phyloP scores from a whole-genome alignment of 225 moss, liverwort and hornwort species.

The Pseudoscleropodium purum region DNA sequence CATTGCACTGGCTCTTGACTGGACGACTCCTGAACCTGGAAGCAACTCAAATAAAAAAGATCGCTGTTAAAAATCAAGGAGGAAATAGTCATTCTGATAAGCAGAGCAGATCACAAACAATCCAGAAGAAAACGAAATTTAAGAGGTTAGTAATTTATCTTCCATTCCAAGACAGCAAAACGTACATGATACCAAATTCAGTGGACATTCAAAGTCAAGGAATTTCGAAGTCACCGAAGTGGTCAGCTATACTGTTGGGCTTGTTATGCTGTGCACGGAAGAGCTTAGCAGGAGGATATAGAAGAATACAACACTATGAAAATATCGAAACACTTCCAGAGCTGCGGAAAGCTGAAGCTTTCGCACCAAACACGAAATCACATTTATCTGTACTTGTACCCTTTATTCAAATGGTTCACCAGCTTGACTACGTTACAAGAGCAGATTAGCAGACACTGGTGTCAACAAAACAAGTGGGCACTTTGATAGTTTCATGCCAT shows the following conservation, averaged over 20 bases:
- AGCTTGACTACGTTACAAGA: constrained; percentile 42
- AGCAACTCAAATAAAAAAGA: constrained; percentile 1
- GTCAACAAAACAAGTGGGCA: constrained; percentile 42
- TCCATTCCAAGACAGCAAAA: background rate
- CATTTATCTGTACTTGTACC: constrained; percentile 26
- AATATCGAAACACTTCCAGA: background rate
- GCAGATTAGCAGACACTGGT: constrained; percentile 21
- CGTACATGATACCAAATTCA: background rate
- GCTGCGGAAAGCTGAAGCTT: background rate
- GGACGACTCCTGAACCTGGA: constrained; percentile 1
- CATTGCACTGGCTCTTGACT: background rate
- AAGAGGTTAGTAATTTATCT: background rate
- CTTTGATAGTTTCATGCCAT: constrained; percentile 16
- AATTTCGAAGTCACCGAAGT: background rate
- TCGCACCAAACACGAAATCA: background rate
- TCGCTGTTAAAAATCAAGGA: background rate
- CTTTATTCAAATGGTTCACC: constrained; percentile 46
- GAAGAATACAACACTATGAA: background rate
- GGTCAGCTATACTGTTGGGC: background rate
- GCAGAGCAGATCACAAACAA: background rate
- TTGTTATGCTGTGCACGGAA: background rate
- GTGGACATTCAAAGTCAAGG: background rate
- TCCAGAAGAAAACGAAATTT: background rate
- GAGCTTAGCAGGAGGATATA: background rate
- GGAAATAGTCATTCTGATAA: background rate